Evolutionary conservation across 169 alveolate genomes (phyloP), one percentile per base, ranked within the genome.

Genomic region (Theileria annulata): DNA sequence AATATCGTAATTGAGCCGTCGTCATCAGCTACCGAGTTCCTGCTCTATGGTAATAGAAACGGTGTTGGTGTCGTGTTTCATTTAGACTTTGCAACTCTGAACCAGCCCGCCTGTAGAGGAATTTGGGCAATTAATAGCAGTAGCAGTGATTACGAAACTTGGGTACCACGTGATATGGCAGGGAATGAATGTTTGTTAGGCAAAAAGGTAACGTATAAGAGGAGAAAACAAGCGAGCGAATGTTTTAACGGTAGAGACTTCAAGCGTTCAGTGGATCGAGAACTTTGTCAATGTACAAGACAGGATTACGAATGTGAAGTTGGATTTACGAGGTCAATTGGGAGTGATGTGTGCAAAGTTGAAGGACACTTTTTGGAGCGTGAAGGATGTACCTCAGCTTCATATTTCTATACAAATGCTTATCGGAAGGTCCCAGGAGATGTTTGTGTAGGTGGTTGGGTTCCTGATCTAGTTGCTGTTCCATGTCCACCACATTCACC

Each of bases 261-360:
- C 75, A 97, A 96, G 89, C 93, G 98, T 70, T 92, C 94, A 28
- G 92, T 92, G 25, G 95, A 93, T 58, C 87, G 92, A 25, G 92
- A 94, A 80, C 90, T 90, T 35, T 98, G 99, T 87, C 92, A 91
- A 47, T 98, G 99, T 81, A 94, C 99, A 30, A 95, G 95, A 78
- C 97, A 94, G 80, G 99, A 98, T 86, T 98, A 92, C 88, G 99
- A 96, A 81, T 98, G 99, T 88, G 99, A 98, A 87, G 82, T 94
- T 47, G 99, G 99, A 31, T 97, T 92, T 83, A 82, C 95, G 12
- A 92, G 98, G 33, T 79, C 86, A 64, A 86, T 92, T 42, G 96
- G 97, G 19, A 87, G 96, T 59, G 77, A 78, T 33, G 90, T 85
- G 48, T 94, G 96, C 75, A 85, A 90, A 17, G 93, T 95, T 19